These are phyloP conservation scores for Cyberlindnera maritima DNA, from an alignment of 805 yeast genomes.

Conservation along the genomic window DNA sequence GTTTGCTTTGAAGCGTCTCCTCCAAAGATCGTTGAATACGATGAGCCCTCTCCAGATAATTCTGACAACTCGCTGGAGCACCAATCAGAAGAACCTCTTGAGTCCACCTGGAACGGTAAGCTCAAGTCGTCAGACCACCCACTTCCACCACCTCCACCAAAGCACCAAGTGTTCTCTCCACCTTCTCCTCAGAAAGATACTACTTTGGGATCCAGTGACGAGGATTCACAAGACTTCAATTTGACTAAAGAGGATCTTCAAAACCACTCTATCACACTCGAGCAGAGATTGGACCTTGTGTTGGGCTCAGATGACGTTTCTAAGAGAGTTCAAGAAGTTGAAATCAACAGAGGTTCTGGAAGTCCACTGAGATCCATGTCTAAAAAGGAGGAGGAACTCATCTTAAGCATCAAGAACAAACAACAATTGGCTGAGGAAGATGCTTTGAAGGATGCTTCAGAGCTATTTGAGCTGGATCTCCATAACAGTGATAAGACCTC, in stretches of 20 bases:
- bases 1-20: slow-evolving; percentile 40
- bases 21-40: slow-evolving; percentile 36
- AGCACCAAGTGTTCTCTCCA: slow-evolving; percentile 23
- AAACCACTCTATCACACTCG: slow-evolving; percentile 32
- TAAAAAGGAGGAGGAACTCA: slow-evolving; percentile 24
- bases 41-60: slow-evolving; percentile 26
- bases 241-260: slow-evolving; percentile 29
- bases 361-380: slow-evolving; percentile 21
- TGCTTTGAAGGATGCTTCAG: slow-evolving; percentile 29
- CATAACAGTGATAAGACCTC: slow-evolving; percentile 29
- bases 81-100: slow-evolving; percentile 15
- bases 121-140: slow-evolving; percentile 28
- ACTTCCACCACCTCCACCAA: slow-evolving; percentile 37
- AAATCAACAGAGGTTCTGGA: slow-evolving; percentile 23
- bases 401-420: slow-evolving; percentile 23
- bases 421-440: slow-evolving; percentile 27
- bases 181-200: slow-evolving; percentile 26
- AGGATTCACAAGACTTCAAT: slow-evolving; percentile 25
- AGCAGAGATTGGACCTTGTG: slow-evolving; percentile 44
- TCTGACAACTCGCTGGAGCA: slow-evolving; percentile 24
- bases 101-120: slow-evolving; percentile 28
- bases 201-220: slow-evolving; percentile 26
- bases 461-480: slow-evolving; percentile 32
- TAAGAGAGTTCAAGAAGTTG: slow-evolving; percentile 24
- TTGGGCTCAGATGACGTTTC: slow-evolving; percentile 29